Conservation (phyloP, 176 grass and related monocot genomes). For the Cenchrus americanus region DNA sequence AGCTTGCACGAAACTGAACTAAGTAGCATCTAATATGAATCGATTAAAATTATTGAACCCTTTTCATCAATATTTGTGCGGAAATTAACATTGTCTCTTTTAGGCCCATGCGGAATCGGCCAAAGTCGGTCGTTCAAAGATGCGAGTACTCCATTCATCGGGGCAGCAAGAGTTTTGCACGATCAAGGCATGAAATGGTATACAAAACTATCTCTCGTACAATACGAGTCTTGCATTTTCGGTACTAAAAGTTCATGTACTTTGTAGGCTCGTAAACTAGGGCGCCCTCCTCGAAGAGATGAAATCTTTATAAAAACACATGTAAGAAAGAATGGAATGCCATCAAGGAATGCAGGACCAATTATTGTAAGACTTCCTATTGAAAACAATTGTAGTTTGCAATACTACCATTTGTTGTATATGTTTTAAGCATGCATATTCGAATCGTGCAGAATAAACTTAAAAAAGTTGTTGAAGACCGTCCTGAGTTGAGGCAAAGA, state of each 20-base stretch:
- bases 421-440: neutral
- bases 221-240: too few relatives aligned
- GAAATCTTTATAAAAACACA: neutral
- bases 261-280: too few relatives aligned
- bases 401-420: neutral
- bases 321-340: neutral
- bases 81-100: neutral
- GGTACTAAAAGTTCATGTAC: too few relatives aligned
- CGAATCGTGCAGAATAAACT: neutral
- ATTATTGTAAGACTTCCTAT: neutral
- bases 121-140: too few relatives aligned
- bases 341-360: neutral
- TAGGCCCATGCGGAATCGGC: too few relatives aligned
- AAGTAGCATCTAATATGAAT: neutral
- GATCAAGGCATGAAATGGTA: too few relatives aligned
- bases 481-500: too few relatives aligned
- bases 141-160: too few relatives aligned
- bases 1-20: neutral
- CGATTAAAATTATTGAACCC: neutral
- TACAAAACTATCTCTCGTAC: too few relatives aligned
- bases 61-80: neutral
- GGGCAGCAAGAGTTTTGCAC: too few relatives aligned
- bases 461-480: too few relatives aligned
- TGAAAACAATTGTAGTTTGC: neutral
- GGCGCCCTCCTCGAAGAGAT: neutral